phyloP scores from a whole-genome alignment of 2,329 filamentous ascomycete species.

The Cyanodermella asteris region DNA sequence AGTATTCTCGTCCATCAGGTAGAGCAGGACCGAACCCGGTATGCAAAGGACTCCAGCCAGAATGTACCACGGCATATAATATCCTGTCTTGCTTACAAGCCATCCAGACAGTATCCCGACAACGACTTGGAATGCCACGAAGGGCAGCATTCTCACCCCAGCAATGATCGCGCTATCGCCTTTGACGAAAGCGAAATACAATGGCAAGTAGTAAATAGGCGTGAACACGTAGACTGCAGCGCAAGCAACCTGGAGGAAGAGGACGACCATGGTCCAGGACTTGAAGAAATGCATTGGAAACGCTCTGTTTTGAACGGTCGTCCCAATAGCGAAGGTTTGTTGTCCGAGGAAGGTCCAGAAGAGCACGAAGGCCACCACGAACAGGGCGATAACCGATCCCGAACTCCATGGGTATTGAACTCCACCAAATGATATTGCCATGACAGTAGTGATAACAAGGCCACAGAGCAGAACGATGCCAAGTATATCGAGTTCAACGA shows the following conservation, averaged over 20 bases:
- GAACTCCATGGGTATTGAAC: background rate
- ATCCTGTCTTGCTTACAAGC: constrained; percentile 4
- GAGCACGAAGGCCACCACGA: background rate
- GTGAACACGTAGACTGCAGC: background rate
- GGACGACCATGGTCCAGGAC: background rate
- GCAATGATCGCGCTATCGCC: constrained; percentile 9
- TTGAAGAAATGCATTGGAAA: background rate
- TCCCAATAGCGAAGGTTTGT: too few species aligned
- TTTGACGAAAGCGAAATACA: constrained; percentile 12
- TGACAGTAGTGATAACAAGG: background rate
- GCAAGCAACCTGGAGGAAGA: background rate
- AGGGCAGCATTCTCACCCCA: constrained; percentile 11
- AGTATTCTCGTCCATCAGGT: constrained; percentile 12
- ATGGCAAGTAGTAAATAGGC: constrained; percentile 11
- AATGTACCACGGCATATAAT: constrained; percentile 7
- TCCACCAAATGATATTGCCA: background rate
- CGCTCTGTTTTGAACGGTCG: background rate
- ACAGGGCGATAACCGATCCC: constrained; percentile 1
- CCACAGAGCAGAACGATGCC: background rate
- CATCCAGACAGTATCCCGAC: constrained; percentile 5
- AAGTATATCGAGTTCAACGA: background rate
- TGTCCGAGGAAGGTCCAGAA: background rate
- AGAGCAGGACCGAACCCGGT: constrained; percentile 11
- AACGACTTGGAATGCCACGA: constrained; percentile 7
- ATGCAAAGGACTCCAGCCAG: constrained; percentile 5